phyloP scores from a whole-genome alignment of 495 filamentous ascomycete genomes.

The Pyronema domesticum region DNA sequence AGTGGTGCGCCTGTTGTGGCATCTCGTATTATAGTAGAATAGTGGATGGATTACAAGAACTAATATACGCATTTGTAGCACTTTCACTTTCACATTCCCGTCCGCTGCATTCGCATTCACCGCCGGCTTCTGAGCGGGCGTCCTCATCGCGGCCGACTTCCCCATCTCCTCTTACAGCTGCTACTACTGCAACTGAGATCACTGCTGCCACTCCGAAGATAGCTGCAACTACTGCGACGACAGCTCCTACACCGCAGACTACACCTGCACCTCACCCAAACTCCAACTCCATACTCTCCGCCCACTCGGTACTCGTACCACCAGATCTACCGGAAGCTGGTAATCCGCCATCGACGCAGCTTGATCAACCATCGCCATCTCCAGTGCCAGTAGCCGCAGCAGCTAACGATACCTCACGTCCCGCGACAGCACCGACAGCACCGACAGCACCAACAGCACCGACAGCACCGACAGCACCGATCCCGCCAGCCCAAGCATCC shows the following conservation, averaged over 20 bases:
- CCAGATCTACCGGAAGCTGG: no score
- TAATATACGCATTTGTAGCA: slow-evolving; percentile 21
- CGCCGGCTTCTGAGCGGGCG: neutral
- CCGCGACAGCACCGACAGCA: no score
- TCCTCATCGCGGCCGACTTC: slow-evolving; percentile 19
- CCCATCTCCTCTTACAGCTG: slow-evolving; percentile 2
- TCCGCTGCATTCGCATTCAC: no score
- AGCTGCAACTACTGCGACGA: neutral
- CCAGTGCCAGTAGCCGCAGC: no score
- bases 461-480: no score
- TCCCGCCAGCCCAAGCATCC: no score
- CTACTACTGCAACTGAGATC: slow-evolving; percentile 1
- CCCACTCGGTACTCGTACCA: neutral
- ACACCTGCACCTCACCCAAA: neutral
- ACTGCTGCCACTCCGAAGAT: slow-evolving; percentile 10
- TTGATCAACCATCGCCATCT: no score
- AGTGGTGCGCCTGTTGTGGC: neutral
- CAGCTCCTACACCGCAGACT: neutral
- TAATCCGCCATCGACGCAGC: no score
- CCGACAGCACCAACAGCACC: no score
- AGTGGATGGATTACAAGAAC: neutral
- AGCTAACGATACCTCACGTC: no score
- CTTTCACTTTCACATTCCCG: slow-evolving; percentile 7
- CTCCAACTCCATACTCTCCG: slow-evolving; percentile 9
- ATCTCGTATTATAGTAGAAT: slow-evolving; percentile 8